A percentile compares a stretch with the other conserved stretches of the same genome.
Evolutionary conservation across 768 basidiomycete species (phyloP).

Genomic region (Tylopilus sp.): DNA sequence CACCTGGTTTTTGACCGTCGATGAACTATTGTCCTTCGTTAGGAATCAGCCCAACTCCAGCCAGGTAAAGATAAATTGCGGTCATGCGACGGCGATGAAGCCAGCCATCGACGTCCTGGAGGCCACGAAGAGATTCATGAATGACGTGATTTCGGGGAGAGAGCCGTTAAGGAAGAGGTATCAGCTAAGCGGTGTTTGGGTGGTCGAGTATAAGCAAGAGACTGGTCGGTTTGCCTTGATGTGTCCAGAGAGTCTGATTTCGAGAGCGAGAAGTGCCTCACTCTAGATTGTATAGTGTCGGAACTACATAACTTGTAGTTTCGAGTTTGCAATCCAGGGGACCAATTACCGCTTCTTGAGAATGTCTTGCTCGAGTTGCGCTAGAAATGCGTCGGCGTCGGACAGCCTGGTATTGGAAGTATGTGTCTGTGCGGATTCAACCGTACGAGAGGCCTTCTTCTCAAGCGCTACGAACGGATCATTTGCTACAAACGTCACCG

Average conservation of each 20-base stretch:
- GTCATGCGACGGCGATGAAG: slow-evolving; percentile 44
- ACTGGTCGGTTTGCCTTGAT: slow-evolving; percentile 42
- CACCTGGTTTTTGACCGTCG: slow-evolving; percentile 45
- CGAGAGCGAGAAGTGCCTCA: slow-evolving; percentile 32
- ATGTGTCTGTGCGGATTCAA: slow-evolving; percentile 28
- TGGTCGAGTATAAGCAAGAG: slow-evolving; percentile 43
- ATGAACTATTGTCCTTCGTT: slow-evolving; percentile 43
- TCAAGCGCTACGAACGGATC: slow-evolving; percentile 57
- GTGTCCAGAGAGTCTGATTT: slow-evolving; percentile 48
- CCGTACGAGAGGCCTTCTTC: slow-evolving; percentile 19
- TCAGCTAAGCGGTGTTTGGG: slow-evolving; percentile 35
- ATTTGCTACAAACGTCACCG: slow-evolving; percentile 12
- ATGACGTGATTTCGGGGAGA: slow-evolving; percentile 42
- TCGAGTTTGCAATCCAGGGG: neutral
- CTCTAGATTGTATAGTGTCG: neutral
- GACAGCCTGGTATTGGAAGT: slow-evolving; percentile 9
- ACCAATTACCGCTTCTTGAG: slow-evolving; percentile 21
- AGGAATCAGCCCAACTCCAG: slow-evolving; percentile 19
- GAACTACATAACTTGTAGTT: neutral
- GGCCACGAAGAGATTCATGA: slow-evolving; percentile 43
- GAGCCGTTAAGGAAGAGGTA: slow-evolving; percentile 34
- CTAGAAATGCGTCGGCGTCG: slow-evolving; percentile 61
- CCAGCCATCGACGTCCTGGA: slow-evolving; percentile 46
- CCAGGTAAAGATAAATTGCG: slow-evolving; percentile 44
- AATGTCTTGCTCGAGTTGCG: slow-evolving; percentile 63